phyloP scores from a whole-genome alignment of 2,329 filamentous ascomycete species.

The Trichoderma arundinaceum region DNA sequence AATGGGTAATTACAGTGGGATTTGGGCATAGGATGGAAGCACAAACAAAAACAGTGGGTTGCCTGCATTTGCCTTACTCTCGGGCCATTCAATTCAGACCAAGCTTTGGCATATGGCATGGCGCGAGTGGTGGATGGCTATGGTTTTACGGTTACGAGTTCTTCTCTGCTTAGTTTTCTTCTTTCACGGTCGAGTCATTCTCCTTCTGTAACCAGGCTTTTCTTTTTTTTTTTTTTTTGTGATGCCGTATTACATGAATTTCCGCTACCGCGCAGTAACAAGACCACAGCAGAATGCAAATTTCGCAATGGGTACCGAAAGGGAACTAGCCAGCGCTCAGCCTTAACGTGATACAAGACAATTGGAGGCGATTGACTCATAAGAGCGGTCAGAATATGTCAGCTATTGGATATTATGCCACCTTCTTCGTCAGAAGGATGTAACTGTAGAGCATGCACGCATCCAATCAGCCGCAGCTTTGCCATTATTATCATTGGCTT shows the following conservation, averaged over 20 bases:
- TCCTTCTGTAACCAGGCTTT: slow-evolving; percentile 8
- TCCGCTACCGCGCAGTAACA: slow-evolving; percentile 17
- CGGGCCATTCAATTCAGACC: slow-evolving; percentile 3
- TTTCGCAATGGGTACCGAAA: slow-evolving; percentile 30
- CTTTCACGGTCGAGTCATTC: slow-evolving; percentile 15
- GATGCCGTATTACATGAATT: slow-evolving; percentile 21
- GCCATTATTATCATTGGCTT: slow-evolving; percentile 8
- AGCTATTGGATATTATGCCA: slow-evolving; percentile 15
- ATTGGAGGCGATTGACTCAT: slow-evolving; percentile 21
- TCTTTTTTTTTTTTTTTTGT: slow-evolving; percentile 16
- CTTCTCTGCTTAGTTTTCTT: slow-evolving; percentile 14
- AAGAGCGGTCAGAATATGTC: slow-evolving; percentile 17
- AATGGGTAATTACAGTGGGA: slow-evolving; percentile 18
- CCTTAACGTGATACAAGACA: slow-evolving; percentile 26
- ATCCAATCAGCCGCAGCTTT: slow-evolving; percentile 2
- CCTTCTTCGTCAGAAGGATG: slow-evolving; percentile 18
- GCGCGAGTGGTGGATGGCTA: slow-evolving; percentile 11
- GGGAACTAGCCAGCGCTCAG: slow-evolving; percentile 25
- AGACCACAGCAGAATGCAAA: slow-evolving; percentile 28
- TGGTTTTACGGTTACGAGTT: slow-evolving; percentile 9
- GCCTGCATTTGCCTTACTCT: slow-evolving; percentile 11
- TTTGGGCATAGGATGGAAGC: slow-evolving; percentile 11
- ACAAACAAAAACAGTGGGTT: slow-evolving; percentile 15
- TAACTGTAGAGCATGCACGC: slow-evolving; percentile 22
- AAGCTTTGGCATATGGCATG: slow-evolving; percentile 16